Base-by-base conservation (phyloP, 768 basidiomycete genomes). In the Auricularia sp. region DNA sequence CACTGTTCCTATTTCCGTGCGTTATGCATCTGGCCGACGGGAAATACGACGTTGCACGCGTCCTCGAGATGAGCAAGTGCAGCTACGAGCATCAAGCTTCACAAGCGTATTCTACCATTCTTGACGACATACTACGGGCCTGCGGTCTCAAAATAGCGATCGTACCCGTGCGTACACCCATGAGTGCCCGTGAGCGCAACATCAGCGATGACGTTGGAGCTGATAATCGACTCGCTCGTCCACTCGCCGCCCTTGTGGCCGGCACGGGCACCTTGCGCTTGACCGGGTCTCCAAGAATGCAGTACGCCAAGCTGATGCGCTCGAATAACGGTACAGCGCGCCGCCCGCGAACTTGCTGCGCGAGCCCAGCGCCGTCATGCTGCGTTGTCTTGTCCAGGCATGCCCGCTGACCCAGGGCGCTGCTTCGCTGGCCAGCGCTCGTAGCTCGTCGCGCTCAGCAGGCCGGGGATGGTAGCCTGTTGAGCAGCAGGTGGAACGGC, bases 401-500 rank as follows among this genome's bases (percentile, higher is more conserved):
- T n/a, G 93, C 82, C 80, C 0, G 91, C 91, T 0, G 92, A 93
- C 16, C 87, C 85, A 51, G 93, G 64, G 16, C 73, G 72, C 47
- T 70, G 67, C 43, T 72, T 72, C 11, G 47, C 47, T 0, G 71
- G 67, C 64, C 72, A 68, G 34, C 66, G 36, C 1, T 64, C 64
- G 35, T 69, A 64, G 14, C 70, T 65, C 35, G 70, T 68, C 6
- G 62, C 58, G 1, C 69, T 61, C 16, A 78, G 72, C 2, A 88
- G 82, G 36, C 84, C 81, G 7, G 94, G 93, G 66, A 96, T 89
- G 3, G 56, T 88, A n/a, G n/a, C n/a, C n/a, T 88, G 16, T 88
- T 87, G 34, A 97, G 80, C 63, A 96, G 69, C 53, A 96, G 76
- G 72, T 92, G 83, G 81, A 91, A 92, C 3, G 91, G 91, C 3